Conservation (phyloP, 352 stramenopile species). For the Blastocystis sp. region DNA sequence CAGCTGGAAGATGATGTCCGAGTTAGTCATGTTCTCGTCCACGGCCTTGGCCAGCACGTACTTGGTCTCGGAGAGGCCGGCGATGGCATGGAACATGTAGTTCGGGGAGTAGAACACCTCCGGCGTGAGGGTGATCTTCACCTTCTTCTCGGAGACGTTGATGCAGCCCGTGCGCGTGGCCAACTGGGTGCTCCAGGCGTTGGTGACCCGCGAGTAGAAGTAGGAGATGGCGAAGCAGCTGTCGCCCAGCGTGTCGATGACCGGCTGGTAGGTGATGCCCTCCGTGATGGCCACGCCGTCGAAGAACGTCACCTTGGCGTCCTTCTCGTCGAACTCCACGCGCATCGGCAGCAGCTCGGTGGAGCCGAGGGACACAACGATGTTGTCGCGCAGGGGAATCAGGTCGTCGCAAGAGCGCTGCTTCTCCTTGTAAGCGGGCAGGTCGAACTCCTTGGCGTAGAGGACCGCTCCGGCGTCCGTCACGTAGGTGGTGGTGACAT, state of each 20-base stretch:
- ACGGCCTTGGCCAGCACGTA: slow-evolving; percentile 56
- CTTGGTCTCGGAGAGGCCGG: slow-evolving; percentile 54
- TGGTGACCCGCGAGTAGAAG: slow-evolving; percentile 14
- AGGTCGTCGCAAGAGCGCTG: slow-evolving; percentile 41
- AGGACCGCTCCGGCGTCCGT: not conserved
- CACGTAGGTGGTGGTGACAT: slow-evolving; percentile 23
- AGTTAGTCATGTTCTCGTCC: not conserved
- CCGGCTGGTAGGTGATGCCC: slow-evolving; percentile 15
- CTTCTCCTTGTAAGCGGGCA: not conserved
- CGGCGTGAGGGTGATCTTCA: slow-evolving; percentile 23
- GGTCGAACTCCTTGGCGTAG: not conserved
- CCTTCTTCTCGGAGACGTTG: not conserved
- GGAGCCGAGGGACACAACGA: slow-evolving; percentile 26
- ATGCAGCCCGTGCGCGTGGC: slow-evolving; percentile 43
- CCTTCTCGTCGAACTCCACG: slow-evolving; percentile 27
- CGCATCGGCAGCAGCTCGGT: slow-evolving; percentile 25
- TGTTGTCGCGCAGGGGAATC: slow-evolving; percentile 21
- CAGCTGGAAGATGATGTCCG: slow-evolving; percentile 66
- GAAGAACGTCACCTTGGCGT: not conserved
- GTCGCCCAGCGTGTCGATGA: slow-evolving; percentile 46
- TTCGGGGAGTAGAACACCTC: slow-evolving; percentile 47
- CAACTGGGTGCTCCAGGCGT: slow-evolving; percentile 12
- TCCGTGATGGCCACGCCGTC: not conserved
- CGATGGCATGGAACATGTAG: slow-evolving; percentile 67
- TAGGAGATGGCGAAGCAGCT: slow-evolving; percentile 53